Evolutionary conservation across 352 stramenopile species (phyloP).

Genomic region (Pythium dissotocum): DNA sequence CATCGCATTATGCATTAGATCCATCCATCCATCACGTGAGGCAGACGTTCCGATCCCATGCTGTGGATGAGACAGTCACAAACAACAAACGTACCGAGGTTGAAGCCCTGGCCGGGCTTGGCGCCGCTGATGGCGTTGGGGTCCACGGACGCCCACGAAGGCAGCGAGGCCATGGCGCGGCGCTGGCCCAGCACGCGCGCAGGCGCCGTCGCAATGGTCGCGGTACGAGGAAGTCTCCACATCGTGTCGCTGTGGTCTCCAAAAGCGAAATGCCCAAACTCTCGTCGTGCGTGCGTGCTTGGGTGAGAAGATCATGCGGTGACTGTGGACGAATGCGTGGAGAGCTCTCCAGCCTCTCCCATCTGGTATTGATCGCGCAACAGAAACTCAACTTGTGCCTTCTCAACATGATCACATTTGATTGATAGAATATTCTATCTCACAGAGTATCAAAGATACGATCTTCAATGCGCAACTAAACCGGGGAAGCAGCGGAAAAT

Average conservation of each 20-base stretch:
- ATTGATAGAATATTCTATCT: background rate
- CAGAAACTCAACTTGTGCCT: constrained; percentile 1
- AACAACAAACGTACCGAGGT: constrained; percentile 89
- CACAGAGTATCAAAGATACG: background rate
- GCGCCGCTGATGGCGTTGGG: constrained; percentile 74
- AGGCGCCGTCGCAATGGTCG: constrained; percentile 24
- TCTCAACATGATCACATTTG: background rate
- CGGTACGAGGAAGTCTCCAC: constrained; percentile 26
- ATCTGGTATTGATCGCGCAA: background rate
- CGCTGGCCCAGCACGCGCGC: constrained; percentile 29
- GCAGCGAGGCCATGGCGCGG: constrained; percentile 62
- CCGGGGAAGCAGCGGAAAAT: too few relatives aligned
- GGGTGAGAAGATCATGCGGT: background rate
- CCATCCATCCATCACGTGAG: background rate
- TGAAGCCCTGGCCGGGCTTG: constrained; percentile 83
- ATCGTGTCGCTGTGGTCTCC: constrained; percentile 14
- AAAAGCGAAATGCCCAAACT: background rate
- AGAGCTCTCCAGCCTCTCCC: too few relatives aligned
- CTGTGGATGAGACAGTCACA: constrained; percentile 9
- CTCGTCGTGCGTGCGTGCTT: background rate
- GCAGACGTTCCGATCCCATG: background rate
- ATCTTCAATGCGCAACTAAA: too few relatives aligned
- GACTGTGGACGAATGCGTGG: background rate
- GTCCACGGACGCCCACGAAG: constrained; percentile 93
- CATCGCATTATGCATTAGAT: too few relatives aligned